Base-by-base conservation (phyloP, 1,284 basidiomycete genomes). In the Quambalaria eucalypti region DNA sequence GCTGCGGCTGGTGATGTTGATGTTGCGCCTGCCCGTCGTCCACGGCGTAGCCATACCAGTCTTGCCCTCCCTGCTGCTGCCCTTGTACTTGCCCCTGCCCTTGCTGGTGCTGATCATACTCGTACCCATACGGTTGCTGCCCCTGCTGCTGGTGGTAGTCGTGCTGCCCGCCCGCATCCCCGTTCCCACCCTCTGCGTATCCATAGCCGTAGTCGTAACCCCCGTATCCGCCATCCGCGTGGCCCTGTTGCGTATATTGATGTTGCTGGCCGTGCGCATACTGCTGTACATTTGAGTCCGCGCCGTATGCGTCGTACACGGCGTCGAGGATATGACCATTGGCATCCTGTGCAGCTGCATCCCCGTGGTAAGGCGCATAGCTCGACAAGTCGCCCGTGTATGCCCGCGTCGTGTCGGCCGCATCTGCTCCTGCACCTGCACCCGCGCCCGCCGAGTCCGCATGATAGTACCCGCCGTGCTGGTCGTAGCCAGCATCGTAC, bases 321-420 rank as follows among this genome's bases (percentile, higher is more conserved):
- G 9, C 39, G 39, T 23, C 23, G 16, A 42, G 39, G 23, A 23
- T 23, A 14, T 19, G 39, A 23, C n/a, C n/a, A n/a, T n/a, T n/a
- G n/a, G 39, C 12, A n/a, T 9, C 21, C 6, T 46, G 7, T 12
- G 14, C 21, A 12, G 21, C 16, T 12, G 42, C 16, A 23, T 42
- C 12, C 12, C 21, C 19, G 40, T 54, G 30, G 36, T 56, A 56
- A 6, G 55, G 55, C 12, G 55, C 40, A 46, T 52, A 56, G 12
- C 25, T 39, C 10, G 48, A 52, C 9, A 56, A 30, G 36, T 56
- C 55, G 25, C 52, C 50, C 14, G 50, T 46, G 42, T 46, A 46
- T 21, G 4, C 42, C 25, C 42, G 21, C 7, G 42, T 21, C 10
- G 36, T 39, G 36, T 39, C 21, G 36, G 16, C 16, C 19, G 16